Evolutionary conservation across 352 stramenopile genomes (phyloP), one percentile per base, ranked within the genome.

Genomic region (Nannochloropsis limnetica): DNA sequence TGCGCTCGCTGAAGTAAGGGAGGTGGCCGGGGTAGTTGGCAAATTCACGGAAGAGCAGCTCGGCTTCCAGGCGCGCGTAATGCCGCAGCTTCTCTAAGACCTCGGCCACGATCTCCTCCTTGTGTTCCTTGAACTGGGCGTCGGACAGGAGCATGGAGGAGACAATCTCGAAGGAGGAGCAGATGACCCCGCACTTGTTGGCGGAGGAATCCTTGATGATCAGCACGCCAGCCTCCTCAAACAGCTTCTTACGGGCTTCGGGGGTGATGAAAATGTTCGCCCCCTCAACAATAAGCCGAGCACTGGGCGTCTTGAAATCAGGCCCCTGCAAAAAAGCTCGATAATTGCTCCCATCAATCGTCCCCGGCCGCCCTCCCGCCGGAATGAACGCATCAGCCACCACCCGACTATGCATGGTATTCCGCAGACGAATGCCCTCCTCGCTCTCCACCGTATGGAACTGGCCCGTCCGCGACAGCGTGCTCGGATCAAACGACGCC

Each of bases 21-120:
- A 86, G 69, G 20, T 81, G 89, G 28, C 88, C 88, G 68, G 87
- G 89, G 81, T 93, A 93, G 43, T 89, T 89, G 81, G 91, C 94
- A 89, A 96, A 97, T 89, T 98, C 95, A n/a, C 94, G 91, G 90
- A 99, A 98, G 2, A 99, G 89, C 45, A 99, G 89, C 86, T 98
- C 91, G 27, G 95, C 96, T 83, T 99, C 95, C 68, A 97, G 88
- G 37, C 94, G 90, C 8, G 95, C 95, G 80, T 97, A 86, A 49
- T 94, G 85, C 45, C 94, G 90, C 1, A 99, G 88, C 87, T 97
- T 97, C 37, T 93, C 92, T 3, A 98, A 89, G 23, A 99, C 95
- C 85, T 98, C 91, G 0, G 89, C 84, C 1, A 99, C 96, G 86
- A 95, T 93, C 67, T 79, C 80, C 17, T 83, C 79, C 79, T 99